These are phyloP conservation scores for Lichenothelia convexa DNA, from an alignment of 495 filamentous ascomycete species.

Conservation along the genomic window DNA sequence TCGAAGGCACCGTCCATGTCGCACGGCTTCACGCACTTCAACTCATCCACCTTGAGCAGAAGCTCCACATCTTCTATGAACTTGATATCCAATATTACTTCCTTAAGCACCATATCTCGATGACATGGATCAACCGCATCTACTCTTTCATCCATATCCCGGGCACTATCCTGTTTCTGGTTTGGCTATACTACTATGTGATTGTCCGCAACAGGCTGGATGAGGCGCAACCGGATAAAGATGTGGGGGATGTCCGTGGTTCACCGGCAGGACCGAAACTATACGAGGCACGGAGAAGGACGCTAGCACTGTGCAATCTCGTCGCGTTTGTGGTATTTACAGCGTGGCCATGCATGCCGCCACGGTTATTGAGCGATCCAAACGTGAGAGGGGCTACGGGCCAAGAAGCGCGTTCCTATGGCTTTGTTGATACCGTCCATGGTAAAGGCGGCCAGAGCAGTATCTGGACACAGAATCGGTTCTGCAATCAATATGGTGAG, in stretches of 20 bases:
- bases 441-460: slow-evolving; percentile 39
- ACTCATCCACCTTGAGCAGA: slow-evolving; percentile 35
- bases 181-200: slow-evolving; percentile 49
- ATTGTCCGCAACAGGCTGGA: slow-evolving; percentile 29
- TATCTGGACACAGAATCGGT: slow-evolving; percentile 57
- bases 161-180: slow-evolving; percentile 52
- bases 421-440: slow-evolving; percentile 64
- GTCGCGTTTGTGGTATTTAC: slow-evolving; percentile 64
- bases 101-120: slow-evolving; percentile 14
- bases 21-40: slow-evolving; percentile 39
- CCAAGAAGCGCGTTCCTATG: slow-evolving; percentile 35
- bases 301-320: slow-evolving; percentile 57
- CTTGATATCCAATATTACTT: slow-evolving; percentile 19
- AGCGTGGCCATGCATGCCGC: slow-evolving; percentile 67
- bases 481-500: slow-evolving; percentile 49
- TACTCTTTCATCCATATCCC: slow-evolving; percentile 76
- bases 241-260: slow-evolving; percentile 18
- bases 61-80: slow-evolving; percentile 31
- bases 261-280: slow-evolving; percentile 31
- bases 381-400: slow-evolving; percentile 24
- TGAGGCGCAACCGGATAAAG: slow-evolving; percentile 22
- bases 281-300: slow-evolving; percentile 44
- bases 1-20: slow-evolving; percentile 36
- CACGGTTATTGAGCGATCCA: slow-evolving; percentile 43
- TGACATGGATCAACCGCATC: slow-evolving; percentile 37